Base-by-base conservation (phyloP, 1,139 yeast species). In the Lodderomyces orthopsilosis region DNA sequence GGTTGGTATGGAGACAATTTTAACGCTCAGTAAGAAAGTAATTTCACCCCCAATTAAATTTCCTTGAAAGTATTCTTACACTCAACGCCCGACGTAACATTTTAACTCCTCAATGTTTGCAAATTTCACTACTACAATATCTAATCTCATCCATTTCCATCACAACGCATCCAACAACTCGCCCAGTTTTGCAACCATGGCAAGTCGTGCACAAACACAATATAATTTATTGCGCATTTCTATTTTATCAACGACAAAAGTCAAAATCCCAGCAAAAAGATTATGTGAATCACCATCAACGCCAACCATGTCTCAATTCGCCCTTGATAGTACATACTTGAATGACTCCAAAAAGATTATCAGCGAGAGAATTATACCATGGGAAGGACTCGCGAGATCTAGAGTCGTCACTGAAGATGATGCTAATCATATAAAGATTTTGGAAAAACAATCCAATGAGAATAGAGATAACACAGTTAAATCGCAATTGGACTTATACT, bases 331-430 rank as follows among this genome's bases (percentile, higher is more conserved):
- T 62, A 75, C 75, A 40, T 83, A 80, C 58, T 72, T 88, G 56
- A 83, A 82, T 51, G 96, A 89, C 55, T 79, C 86, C 50, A 81
- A 88, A 56, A 74, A 78, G 54, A 82, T 82, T 51, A 83, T 88
- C 53, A 76, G 94, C 55, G 85, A 87, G 49, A 79, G 95, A 52
- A 85, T 94, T 27, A 80, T 91, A 47, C 95, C 96, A 21, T 91
- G 97, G 97, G 95, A 87, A 58, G 95, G 95, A 7, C 81, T 85
- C 56, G 83, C 88, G 15, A 77, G 96, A 48, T 84, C 94, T 10
- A 82, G 80, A 40, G 79, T 83, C 40, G 73, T 91, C 38, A 66
- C 81, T 17, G 74, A 74, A 42, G 82, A 79, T 47, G 90, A 86
- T 58, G 89, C 89, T 14, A 75, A 76, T 48, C 69, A 77, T 41